Evolutionary conservation across 345 rosid genomes (phyloP), one percentile per base, ranked within the genome.

Genomic region (Carallia pectinifolia): DNA sequence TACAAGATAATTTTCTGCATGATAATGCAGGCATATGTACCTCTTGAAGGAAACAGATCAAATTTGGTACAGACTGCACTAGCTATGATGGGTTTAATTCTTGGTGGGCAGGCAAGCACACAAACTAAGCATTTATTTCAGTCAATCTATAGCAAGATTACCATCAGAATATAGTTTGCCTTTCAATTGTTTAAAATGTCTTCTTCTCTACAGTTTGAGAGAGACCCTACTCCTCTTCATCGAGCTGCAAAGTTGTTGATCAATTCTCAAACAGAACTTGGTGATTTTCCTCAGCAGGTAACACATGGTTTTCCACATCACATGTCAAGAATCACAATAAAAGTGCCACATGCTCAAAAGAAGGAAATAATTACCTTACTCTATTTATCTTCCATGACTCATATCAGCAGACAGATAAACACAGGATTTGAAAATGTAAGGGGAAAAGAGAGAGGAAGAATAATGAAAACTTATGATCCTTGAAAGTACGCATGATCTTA

Each of bases 61-160:
- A 76, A 76, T 54, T 62, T 76, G 44, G 70, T 71, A 39, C 79
- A 76, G 0, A 76, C 74, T 15, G 60, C 79, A 37, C 6, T 33
- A 36, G 79, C 79, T 15, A 29, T 71, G 71, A 69, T 76, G 71
- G 79, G 75, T 16, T 34, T 76, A 50, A 76, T 76, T 61, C 40
- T 37, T n/a, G 68, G 27, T 31, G 79, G 75, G 0, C 79, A 76
- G 79, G 79, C 71, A 3, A 39, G 62, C 53, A 39, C 33, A 4
- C 68, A 53, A 40, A 19, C 9, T 18, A 17, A 18, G 23, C 27
- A 5, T 19, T 27, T 53, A 53, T 53, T 5, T 53, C 58, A 5
- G n/a, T 53, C 27, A 53, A 19, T 53, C 8, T n/a, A 17, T 18
- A 18, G 23, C 9, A 17, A 19, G 27, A 18, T 17, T 17, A 10